Conservation (phyloP, 768 basidiomycete genomes). For the Tricholoma matsutake region DNA sequence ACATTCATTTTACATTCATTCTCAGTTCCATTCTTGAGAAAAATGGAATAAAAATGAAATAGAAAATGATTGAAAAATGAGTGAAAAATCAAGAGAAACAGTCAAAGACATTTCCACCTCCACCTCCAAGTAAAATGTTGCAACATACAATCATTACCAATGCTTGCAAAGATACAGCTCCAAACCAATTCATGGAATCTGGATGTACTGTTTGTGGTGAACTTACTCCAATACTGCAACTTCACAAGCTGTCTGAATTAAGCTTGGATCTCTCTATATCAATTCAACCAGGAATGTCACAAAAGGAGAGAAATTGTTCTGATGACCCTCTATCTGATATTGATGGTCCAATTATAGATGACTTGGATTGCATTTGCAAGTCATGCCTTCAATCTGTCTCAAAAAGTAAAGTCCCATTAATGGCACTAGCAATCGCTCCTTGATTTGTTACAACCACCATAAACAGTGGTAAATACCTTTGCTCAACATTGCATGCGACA, state of each 20-base stretch:
- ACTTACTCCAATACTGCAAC: neutral
- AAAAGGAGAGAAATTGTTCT: neutral
- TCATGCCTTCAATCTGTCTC: slow-evolving; percentile 13
- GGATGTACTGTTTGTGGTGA: neutral
- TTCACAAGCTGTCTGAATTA: neutral
- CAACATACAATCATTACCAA: neutral
- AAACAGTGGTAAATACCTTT: too few species aligned
- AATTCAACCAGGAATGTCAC: too few species aligned
- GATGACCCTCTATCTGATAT: neutral
- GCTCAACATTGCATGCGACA: too few species aligned
- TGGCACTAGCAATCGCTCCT: too few species aligned
- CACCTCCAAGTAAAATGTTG: neutral
- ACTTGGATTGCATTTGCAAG: slow-evolving; percentile 1
- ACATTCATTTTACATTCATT: too few species aligned
- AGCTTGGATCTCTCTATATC: neutral
- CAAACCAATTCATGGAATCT: too few species aligned
- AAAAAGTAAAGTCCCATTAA: neutral
- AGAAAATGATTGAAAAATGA: too few species aligned
- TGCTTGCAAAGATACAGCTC: neutral
- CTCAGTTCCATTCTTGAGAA: too few species aligned
- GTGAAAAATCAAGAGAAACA: neutral
- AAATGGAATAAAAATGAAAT: too few species aligned
- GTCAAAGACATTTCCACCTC: neutral
- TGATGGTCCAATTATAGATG: neutral
- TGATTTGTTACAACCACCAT: too few species aligned